A percentile compares a stretch with the other conserved stretches of the same genome.
Evolutionary conservation across 345 rosid species (phyloP).

Genomic region (Linum tenue): DNA sequence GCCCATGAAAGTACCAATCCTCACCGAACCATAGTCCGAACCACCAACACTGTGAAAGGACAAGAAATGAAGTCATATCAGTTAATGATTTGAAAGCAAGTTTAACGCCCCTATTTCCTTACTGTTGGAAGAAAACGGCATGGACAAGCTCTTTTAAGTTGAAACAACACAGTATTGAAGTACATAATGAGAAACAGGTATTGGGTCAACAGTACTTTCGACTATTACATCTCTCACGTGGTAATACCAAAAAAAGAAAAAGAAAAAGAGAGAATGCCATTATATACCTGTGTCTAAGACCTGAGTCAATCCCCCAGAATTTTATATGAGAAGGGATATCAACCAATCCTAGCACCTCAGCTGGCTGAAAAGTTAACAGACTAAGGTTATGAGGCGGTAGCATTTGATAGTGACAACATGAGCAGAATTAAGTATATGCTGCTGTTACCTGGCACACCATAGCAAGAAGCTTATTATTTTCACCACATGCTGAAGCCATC

Average conservation of each 20-base stretch:
- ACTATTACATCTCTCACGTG: no score
- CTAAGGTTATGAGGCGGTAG: neutral
- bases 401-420: no score
- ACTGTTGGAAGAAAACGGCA: no score
- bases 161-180: no score
- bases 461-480: conserved; percentile 90
- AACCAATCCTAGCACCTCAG: conserved; percentile 85
- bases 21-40: conserved; percentile 89
- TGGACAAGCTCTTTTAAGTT: no score
- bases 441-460: conserved; percentile 88
- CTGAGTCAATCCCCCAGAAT: conserved; percentile 99
- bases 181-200: no score
- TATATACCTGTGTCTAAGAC: conserved; percentile 83
- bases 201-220: no score
- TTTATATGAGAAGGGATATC: conserved; percentile 89
- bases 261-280: neutral
- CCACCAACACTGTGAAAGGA: conserved; percentile 66
- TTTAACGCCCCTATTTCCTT: no score
- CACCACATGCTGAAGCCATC: conserved; percentile 98
- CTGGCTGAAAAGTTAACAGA: conserved; percentile 52
- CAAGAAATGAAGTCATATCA: neutral
- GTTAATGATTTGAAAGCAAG: no score
- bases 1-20: conserved; percentile 98
- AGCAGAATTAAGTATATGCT: neutral
- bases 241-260: neutral